These are phyloP conservation scores for Aspergillus fischeri DNA, from an alignment of 2,329 filamentous ascomycete species.

Conservation along the genomic window DNA sequence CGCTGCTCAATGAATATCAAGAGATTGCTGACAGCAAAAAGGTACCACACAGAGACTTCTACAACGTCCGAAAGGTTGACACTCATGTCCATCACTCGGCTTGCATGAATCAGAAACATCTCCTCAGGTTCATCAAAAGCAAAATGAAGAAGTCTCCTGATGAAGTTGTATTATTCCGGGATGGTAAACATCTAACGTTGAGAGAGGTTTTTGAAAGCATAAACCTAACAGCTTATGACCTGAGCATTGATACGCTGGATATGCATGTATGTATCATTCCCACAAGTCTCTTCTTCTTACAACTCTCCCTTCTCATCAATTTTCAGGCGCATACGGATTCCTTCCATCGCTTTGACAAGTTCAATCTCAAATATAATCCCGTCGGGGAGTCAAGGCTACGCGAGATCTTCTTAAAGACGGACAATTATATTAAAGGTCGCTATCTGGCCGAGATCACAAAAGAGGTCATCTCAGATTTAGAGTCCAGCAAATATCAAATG, in stretches of 20 bases:
- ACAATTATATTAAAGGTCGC: conserved; percentile 93
- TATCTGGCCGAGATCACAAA: conserved; percentile 97
- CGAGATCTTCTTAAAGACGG: conserved; percentile 98
- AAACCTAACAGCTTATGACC: conserved; percentile 92
- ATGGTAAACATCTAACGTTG: conserved; percentile 86
- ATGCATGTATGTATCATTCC: conserved; percentile 72
- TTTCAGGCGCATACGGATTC: conserved; percentile 85
- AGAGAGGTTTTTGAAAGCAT: conserved; percentile 96
- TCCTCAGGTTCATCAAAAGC: conserved; percentile 97
- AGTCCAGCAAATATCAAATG: conserved; percentile 99
- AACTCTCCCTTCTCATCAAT: conserved; percentile 9
- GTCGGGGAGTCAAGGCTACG: conserved; percentile 90
- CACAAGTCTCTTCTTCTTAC: background rate
- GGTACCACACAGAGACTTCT: conserved; percentile 96
- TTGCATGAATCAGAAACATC: conserved; percentile 99
- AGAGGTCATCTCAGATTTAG: conserved; percentile 93
- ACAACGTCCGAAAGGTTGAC: conserved; percentile 97
- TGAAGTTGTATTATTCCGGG: conserved; percentile 86
- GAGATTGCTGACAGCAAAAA: conserved; percentile 97
- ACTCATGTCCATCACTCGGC: conserved; percentile 99
- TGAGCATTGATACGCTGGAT: conserved; percentile 96
- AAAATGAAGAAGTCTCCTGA: conserved; percentile 99
- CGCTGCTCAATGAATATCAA: conserved; percentile 91
- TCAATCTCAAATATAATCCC: conserved; percentile 98
- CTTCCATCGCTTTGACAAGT: conserved; percentile 98